Conservation (phyloP, 139 green algal genomes). For the Closterium sp. region DNA sequence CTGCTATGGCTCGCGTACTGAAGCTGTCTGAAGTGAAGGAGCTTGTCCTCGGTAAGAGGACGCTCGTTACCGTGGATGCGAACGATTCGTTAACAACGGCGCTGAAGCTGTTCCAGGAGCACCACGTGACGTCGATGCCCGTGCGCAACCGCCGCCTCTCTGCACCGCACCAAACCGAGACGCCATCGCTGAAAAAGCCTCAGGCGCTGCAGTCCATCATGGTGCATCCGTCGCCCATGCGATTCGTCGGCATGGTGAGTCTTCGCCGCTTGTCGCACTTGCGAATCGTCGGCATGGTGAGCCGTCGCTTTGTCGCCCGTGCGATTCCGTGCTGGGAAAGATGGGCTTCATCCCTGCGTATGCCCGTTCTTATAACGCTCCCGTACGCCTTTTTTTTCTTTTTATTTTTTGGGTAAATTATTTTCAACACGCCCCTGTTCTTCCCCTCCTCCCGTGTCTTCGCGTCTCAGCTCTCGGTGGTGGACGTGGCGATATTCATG, state of each 20-base stretch:
- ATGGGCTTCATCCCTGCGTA: too few relatives aligned
- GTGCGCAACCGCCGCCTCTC: background rate
- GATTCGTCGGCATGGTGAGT: background rate
- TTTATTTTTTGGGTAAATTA: too few relatives aligned
- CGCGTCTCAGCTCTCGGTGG: background rate
- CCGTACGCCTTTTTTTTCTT: too few relatives aligned
- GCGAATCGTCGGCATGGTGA: background rate
- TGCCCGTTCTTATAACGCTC: too few relatives aligned
- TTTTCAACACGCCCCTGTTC: background rate
- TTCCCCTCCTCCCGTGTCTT: too few relatives aligned
- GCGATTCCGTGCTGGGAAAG: too few relatives aligned
- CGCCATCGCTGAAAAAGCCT: background rate
- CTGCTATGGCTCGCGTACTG: background rate
- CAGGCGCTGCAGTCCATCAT: background rate
- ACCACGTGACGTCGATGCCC: background rate
- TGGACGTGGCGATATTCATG: background rate
- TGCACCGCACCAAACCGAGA: background rate
- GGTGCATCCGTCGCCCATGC: background rate
- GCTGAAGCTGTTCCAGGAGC: background rate
- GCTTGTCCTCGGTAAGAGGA: background rate
- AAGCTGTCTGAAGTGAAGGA: background rate
- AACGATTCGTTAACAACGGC: background rate
- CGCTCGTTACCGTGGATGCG: background rate
- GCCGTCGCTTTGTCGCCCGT: background rate
- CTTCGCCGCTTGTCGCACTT: background rate